Base-by-base conservation (phyloP, 768 basidiomycete species). In the Tephrocybe sp. region DNA sequence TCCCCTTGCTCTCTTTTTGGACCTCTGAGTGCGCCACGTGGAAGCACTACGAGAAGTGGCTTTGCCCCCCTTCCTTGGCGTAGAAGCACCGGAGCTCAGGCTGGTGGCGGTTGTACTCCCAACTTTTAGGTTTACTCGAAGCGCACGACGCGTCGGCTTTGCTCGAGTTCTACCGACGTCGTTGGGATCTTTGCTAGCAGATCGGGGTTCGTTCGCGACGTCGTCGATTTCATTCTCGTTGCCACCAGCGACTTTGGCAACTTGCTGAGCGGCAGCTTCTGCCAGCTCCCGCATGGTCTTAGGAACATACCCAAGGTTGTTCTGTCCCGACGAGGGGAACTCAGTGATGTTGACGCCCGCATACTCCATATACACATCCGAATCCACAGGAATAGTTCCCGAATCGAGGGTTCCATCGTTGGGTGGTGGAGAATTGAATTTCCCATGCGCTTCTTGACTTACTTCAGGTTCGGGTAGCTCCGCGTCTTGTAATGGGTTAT, bases 251-350 rank as follows among this genome's bases (percentile, higher is more conserved):
- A 26, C 26, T 26, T 26, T 3, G 26, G 26, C 26, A 26, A 7
- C 7, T 52, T 40, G 62, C 39, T 50, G 56, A 17, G 60, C 67
- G 30, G 67, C 65, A 44, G 71, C 75, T 52, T 82, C 82, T 10
- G 83, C 84, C 53, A 88, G 70, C 56, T 87, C 77, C 26, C 72
- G 71, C 84, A 89, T 83, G 14, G 84, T 82, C 65, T 78, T 85
- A 12, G 83, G 79, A 11, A 55, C 63, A 22, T 33, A 7, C 7
- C 39, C 47, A 38, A 2, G 7, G 5, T 33, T 22, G 49, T 38
- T 23, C 16, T 14, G 19, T 14, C 22, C 49, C 20, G 16, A n/a
- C 23, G 31, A 35, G 20, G 12, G 42, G 1, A 23, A 41, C 17
- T 23, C 36, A 33, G 33, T 16, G 16, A 46, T 48, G 20, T 23